phyloP scores from a whole-genome alignment of 2,329 filamentous ascomycete genomes.

The Aureobasidium subglaciale region DNA sequence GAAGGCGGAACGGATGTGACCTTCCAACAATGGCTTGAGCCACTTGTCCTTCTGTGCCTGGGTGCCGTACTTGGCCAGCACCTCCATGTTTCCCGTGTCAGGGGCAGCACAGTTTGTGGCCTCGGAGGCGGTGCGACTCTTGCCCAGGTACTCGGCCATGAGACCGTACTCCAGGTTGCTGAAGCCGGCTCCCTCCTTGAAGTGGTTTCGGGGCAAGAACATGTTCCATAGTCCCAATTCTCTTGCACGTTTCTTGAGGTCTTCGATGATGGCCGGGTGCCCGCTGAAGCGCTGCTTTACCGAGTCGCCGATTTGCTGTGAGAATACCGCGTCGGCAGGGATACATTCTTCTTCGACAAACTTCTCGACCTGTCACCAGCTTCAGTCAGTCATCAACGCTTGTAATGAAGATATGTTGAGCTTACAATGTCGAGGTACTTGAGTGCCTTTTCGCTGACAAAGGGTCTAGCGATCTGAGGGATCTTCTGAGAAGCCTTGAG shows the following conservation, averaged over 20 bases:
- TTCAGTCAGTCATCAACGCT: not conserved
- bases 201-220: constrained; percentile 92
- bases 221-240: constrained; percentile 93
- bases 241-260: constrained; percentile 77
- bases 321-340: constrained; percentile 68
- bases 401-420: not conserved
- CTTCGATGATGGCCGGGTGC: constrained; percentile 76
- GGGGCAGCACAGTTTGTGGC: constrained; percentile 63
- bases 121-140: constrained; percentile 76
- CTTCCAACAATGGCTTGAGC: constrained; percentile 43
- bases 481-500: constrained; percentile 48
- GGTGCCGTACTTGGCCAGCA: constrained; percentile 47
- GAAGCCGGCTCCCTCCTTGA: constrained; percentile 90
- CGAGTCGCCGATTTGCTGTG: constrained; percentile 71
- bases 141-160: constrained; percentile 94
- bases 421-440: constrained; percentile 69
- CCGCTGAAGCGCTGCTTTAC: constrained; percentile 64
- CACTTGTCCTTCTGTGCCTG: constrained; percentile 44
- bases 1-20: constrained; percentile 44
- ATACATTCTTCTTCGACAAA: constrained; percentile 92
- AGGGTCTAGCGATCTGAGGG: constrained; percentile 51
- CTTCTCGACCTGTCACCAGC: constrained; percentile 61
- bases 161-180: constrained; percentile 94
- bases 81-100: constrained; percentile 47
- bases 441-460: constrained; percentile 77